Evolutionary conservation across 1,139 yeast species (phyloP), one percentile per base, ranked within the genome.

Genomic region (Blastobotrys buckinghamii): DNA sequence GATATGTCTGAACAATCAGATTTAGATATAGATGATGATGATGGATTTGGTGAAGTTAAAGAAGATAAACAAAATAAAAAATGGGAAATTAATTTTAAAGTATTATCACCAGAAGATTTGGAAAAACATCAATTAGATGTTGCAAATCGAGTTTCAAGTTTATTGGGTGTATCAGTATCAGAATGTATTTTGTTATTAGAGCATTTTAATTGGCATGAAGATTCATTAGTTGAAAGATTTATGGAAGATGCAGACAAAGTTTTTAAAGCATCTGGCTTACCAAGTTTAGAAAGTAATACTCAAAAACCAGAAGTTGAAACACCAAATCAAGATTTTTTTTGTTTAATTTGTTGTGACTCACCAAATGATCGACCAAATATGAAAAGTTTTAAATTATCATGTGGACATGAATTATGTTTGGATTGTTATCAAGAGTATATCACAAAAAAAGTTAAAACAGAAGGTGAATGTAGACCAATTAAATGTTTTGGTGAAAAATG

Each of bases 151-250:
- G 62, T 71, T 5, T 55, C 65, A 3, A 57, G 57, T 59, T 53
- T 76, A 61, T 47, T 72, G 49, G 65, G 66, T 6, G 50, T 70
- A 9, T 65, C 76, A 42, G 55, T 65, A 8, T 66, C 68, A 8
- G 74, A 72, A 47, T 77, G 78, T 12, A 62, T 79, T 22, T 65
- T 80, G 2, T 66, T 89, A 62, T 70, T 87, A 39, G 80, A 83
- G 46, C 65, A 71, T 49, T 82, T 73, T 62, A 74, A 76, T 44
- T 88, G 96, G 96, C 87, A 83, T 62, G 76, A 77, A 41, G 94
- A 86, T 51, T 77, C 77, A 46, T 73, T 87, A 38, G 71, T 86
- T 47, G 90, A 87, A 53, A 75, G 74, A 41, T 86, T 76, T 67
- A 80, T 84, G 59, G 83, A 77, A 44, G 70, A 79, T 52, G 70